These are phyloP conservation scores for Clarireedia hainanense DNA, from an alignment of 2,329 filamentous ascomycete species.

Conservation along the genomic window DNA sequence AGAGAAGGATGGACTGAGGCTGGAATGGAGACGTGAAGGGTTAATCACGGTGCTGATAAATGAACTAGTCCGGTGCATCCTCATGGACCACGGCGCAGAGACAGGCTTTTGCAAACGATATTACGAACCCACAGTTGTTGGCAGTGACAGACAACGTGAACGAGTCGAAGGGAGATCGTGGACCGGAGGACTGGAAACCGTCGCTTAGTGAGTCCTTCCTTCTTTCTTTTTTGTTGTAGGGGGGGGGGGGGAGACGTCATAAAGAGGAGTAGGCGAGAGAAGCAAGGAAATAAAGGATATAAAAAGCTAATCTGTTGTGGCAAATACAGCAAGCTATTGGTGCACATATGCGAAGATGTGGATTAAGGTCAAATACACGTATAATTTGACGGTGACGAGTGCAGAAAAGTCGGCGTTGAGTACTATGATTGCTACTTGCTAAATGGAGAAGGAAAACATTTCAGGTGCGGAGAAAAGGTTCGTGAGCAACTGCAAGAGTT, in stretches of 20 bases:
- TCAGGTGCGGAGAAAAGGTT: neutral
- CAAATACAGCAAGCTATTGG: slow-evolving; percentile 47
- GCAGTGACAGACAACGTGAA: slow-evolving; percentile 76
- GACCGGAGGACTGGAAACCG: slow-evolving; percentile 69
- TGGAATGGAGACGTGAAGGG: too few species aligned
- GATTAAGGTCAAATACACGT: slow-evolving; percentile 72
- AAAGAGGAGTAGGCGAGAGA: too few species aligned
- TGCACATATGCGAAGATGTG: slow-evolving; percentile 71
- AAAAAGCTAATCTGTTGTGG: slow-evolving; percentile 7
- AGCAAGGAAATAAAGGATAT: neutral
- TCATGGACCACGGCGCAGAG: slow-evolving; percentile 63
- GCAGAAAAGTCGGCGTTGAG: slow-evolving; percentile 64
- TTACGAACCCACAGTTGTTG: slow-evolving; percentile 67
- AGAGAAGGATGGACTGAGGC: too few species aligned
- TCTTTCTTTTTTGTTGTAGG: neutral
- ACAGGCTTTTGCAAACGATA: slow-evolving; percentile 67
- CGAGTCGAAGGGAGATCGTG: slow-evolving; percentile 61
- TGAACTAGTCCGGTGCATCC: slow-evolving; percentile 47
- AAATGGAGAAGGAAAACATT: slow-evolving; percentile 5
- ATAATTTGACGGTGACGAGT: slow-evolving; percentile 57
- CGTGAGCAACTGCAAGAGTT: neutral
- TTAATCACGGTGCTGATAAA: too few species aligned
- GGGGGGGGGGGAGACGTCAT: too few species aligned
- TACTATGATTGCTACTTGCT: slow-evolving; percentile 60
- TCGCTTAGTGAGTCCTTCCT: slow-evolving; percentile 27